A percentile compares a stretch with the other conserved stretches of the same genome.
phyloP scores from a whole-genome alignment of 31 red algal species.

The Endocladia muricata region DNA sequence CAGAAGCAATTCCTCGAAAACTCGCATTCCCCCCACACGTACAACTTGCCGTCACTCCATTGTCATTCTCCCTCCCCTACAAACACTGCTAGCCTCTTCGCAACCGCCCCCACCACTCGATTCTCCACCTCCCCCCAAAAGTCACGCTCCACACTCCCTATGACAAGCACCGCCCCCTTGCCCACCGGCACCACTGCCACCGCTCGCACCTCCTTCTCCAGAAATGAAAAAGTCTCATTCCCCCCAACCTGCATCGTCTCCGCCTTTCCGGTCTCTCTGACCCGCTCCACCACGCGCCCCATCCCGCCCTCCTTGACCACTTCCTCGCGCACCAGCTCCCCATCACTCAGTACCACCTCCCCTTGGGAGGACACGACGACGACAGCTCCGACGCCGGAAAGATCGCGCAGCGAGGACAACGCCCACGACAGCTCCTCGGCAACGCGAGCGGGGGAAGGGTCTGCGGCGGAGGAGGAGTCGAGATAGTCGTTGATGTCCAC shows the following conservation, averaged over 20 bases:
- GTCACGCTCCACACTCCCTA: not conserved
- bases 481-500: conserved; percentile 13
- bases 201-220: not conserved
- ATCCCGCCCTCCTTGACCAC: no score
- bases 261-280: no score
- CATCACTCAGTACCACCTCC: not conserved
- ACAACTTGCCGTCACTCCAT: no score
- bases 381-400: not conserved
- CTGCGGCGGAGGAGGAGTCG: not conserved
- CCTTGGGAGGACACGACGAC: not conserved
- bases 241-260: not conserved
- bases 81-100: not conserved
- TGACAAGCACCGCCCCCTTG: not conserved
- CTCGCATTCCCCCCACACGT: no score
- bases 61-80: no score
- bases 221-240: not conserved
- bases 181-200: conserved; percentile 6
- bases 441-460: not conserved
- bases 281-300: no score
- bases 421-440: conserved; percentile 10
- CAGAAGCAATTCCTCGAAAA: no score
- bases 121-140: conserved; percentile 1
- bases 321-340: no score
- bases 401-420: not conserved
- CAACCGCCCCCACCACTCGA: not conserved